Conservation (phyloP, 768 basidiomycete genomes). For the Phylloporus rhodoxanthus region DNA sequence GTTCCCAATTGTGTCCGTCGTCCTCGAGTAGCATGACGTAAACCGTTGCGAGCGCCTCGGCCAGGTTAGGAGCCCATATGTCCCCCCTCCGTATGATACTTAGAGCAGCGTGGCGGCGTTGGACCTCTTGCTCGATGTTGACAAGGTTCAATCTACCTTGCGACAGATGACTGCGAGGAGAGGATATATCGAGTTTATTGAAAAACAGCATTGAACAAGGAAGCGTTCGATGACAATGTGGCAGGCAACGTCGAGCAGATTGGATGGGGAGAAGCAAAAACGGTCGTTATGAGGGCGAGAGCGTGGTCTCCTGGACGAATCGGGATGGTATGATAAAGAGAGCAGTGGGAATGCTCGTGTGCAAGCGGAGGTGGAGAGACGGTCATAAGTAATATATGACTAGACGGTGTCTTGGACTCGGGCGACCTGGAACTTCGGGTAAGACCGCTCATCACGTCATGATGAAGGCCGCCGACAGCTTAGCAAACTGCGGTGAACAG, state of each 20-base stretch:
- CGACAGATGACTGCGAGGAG: slow-evolving; percentile 37
- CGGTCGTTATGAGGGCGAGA: slow-evolving; percentile 33
- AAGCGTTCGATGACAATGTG: slow-evolving; percentile 22
- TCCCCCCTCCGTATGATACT: slow-evolving; percentile 38
- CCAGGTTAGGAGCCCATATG: slow-evolving; percentile 33
- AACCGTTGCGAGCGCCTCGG: slow-evolving; percentile 45
- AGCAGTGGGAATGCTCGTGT: slow-evolving; percentile 29
- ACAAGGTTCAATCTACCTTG: slow-evolving; percentile 20
- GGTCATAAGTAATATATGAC: slow-evolving; percentile 23
- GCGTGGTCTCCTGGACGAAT: slow-evolving; percentile 32
- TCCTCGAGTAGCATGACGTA: slow-evolving; percentile 58
- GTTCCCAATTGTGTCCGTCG: slow-evolving; percentile 43
- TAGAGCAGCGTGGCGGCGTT: slow-evolving; percentile 40
- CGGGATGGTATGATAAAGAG: slow-evolving; percentile 31
- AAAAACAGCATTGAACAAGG: slow-evolving; percentile 37
- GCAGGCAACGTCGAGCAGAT: slow-evolving; percentile 32
- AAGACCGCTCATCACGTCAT: slow-evolving; percentile 29
- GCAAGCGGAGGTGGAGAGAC: slow-evolving; percentile 11
- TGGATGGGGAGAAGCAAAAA: slow-evolving; percentile 28
- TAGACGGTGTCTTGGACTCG: slow-evolving; percentile 27
- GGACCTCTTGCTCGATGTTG: slow-evolving; percentile 40
- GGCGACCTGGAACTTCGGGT: slow-evolving; percentile 22
- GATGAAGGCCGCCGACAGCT: slow-evolving; percentile 23
- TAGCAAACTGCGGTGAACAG: slow-evolving; percentile 12
- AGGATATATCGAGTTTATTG: slow-evolving; percentile 44